Base-by-base conservation (phyloP, 495 filamentous ascomycete genomes). In the Rhypophila decipiens region DNA sequence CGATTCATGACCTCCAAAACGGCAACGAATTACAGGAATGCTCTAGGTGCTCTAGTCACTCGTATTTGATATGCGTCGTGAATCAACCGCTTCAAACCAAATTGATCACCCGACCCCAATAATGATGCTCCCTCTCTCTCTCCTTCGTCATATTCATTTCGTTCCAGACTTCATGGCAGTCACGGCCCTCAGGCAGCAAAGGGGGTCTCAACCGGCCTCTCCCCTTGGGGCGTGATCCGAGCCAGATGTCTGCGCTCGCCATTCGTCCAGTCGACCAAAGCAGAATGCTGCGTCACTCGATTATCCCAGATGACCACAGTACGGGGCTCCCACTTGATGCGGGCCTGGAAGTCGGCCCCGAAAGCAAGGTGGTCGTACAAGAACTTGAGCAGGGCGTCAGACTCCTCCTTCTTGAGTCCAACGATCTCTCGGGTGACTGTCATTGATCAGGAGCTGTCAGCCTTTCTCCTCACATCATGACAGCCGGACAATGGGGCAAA, bases 261-360 rank as follows among this genome's bases (percentile, higher is more conserved):
- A 67, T 79, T 79, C 46, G 77, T 78, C 86, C 86, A 94, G 62
- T 90, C 88, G 17, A 88, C 60, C 24, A 87, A 68, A 4, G 85
- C 87, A n/a, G 83, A 82, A 63, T 93, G 87, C 43, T 78, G 74
- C 11, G 87, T 88, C 4, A 90, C 82, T 12, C 87, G 77, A 63
- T 94, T 91, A 59, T 95, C 90, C 82, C 89, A 95, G 10, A 95
- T 83, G 8, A 95, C 86, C 19, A 95, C 89, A 2, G 87, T 93
- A 31, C 79, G 77, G 9, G 80, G 76, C 52, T 84, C 78, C 88
- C 88, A 95, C 53, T 84, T 82, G 40, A 96, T 80, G 15, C 90
- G 75, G 8, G 80, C 83, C 56, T 96, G 90, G 74, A 93, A 90
- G 68, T 95, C 89, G 55, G 84, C 80, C 13, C 90, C 86, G 20